Percentiles rank a stretch among this genome's conserved stretches.
Evolutionary conservation across 805 yeast genomes (phyloP).

Genomic region (Saccharomyces mikatae): DNA sequence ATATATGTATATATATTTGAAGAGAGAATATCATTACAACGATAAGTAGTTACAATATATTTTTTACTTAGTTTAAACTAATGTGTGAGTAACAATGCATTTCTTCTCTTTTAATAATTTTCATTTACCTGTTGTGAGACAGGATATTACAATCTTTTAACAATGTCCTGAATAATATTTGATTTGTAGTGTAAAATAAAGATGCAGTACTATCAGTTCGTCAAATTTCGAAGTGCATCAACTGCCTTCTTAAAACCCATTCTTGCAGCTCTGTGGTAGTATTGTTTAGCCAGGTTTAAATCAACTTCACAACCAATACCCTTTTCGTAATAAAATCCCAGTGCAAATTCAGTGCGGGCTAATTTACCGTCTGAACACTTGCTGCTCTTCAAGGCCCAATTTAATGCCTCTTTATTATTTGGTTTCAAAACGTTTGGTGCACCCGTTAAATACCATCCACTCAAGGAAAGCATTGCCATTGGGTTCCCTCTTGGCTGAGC

Average conservation of each 20-base stretch:
- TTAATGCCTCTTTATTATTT: constrained; percentile 56
- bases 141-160: not conserved
- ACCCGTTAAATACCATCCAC: constrained; percentile 76
- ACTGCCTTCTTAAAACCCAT: constrained; percentile 54
- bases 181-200: not conserved
- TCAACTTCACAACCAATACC: constrained; percentile 51
- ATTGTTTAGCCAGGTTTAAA: constrained; percentile 37
- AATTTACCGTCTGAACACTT: constrained; percentile 44
- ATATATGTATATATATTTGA: not conserved
- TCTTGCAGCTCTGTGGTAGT: constrained; percentile 53
- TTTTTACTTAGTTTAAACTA: not conserved
- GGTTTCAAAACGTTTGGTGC: constrained; percentile 43
- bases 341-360: constrained; percentile 57
- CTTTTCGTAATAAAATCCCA: constrained; percentile 59
- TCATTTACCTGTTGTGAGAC: not conserved
- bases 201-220: constrained; percentile 1
- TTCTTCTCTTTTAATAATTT: not conserved
- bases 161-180: not conserved
- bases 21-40: not conserved
- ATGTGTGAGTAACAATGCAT: not conserved
- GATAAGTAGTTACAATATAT: not conserved
- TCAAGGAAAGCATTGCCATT: constrained; percentile 60
- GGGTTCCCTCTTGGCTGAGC: constrained; percentile 39
- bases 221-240: constrained; percentile 4
- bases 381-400: constrained; percentile 56